Evolutionary conservation across 257 asterid species (phyloP), one percentile per base, ranked within the genome.

Genomic region (Eustoma russellianum): DNA sequence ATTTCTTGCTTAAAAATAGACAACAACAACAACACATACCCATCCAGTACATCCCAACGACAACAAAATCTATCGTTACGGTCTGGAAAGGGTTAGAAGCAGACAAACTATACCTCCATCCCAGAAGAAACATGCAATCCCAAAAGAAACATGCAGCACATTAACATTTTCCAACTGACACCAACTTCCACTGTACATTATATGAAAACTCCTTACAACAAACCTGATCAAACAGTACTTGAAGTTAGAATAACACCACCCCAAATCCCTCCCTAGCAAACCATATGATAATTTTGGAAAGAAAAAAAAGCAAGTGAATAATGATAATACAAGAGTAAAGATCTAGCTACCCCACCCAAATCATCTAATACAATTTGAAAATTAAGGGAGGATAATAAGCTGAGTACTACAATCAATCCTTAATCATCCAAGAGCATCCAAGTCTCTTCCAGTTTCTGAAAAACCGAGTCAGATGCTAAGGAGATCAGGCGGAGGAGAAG

Each of bases 401-500:
- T 38, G 43, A 38, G 9, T 38, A 8, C 43, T 38, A 38, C 43
- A 11, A 38, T n/a, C 18, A 53, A 48, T 41, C 48, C 7, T 40
- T 12, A 13, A 17, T 17, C 14, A 18, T 14, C 7, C 7, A 33
- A 6, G 46, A 38, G 3, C 30, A 24, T 4, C 30, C 30, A 2
- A 24, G 30, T 2, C 30, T 24, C 30, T 24, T 24, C 30, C 30
- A 48, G 35, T 15, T 45, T n/a, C 28, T 41, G 34, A 33, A 24
- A 4, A 24, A 24, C 30, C 30, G 30, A 24, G 3, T 70, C 56
- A 77, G 24, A 77, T 73, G 67, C 80, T 66, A 52, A 77, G 83
- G 33, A 70, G 76, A 56, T 77, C 83, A 0, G 80, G 62, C 14
- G 77, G 77, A 0, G 76, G 64, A 9, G 75, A 69, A 11, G 43